These are phyloP conservation scores for Aspergillus carbonarius DNA, from an alignment of 2,329 filamentous ascomycete genomes.

Conservation along the genomic window DNA sequence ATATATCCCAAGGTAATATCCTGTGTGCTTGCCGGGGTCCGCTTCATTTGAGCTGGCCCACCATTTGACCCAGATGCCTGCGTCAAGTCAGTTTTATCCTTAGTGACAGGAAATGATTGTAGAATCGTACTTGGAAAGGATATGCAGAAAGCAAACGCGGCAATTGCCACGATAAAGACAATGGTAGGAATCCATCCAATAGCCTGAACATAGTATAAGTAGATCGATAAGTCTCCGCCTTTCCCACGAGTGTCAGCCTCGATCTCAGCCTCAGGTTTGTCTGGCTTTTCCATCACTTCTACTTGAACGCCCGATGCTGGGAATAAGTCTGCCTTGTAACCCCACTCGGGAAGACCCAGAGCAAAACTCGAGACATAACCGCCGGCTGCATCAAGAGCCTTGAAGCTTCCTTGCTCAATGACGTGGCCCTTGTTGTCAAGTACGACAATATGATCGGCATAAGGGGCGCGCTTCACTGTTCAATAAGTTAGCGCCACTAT, in stretches of 20 bases:
- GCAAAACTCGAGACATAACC: conserved; percentile 45
- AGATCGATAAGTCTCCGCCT: conserved; percentile 46
- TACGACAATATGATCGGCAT: conserved; percentile 44
- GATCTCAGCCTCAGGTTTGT: conserved; percentile 26
- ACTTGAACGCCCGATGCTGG: conserved; percentile 5
- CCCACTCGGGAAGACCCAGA: conserved; percentile 34
- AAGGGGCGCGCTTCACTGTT: conserved; percentile 41
- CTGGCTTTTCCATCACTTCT: conserved; percentile 9
- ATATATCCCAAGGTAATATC: conserved; percentile 42
- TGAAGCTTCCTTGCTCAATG: conserved; percentile 44
- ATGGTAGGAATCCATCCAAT: conserved; percentile 38
- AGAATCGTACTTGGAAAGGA: conserved; percentile 39
- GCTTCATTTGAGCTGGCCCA: conserved; percentile 41
- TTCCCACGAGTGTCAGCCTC: conserved; percentile 31
- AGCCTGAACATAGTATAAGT: conserved; percentile 40
- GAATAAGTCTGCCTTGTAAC: conserved; percentile 21
- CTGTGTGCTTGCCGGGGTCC: conserved; percentile 33
- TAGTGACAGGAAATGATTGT: too few relatives aligned
- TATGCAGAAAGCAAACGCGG: conserved; percentile 41
- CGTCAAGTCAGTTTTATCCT: conserved; percentile 7
- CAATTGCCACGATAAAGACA: conserved; percentile 39
- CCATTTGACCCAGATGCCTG: conserved; percentile 44
- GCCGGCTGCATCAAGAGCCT: conserved; percentile 34
- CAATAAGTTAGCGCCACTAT: neutral
- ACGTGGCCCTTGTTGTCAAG: conserved; percentile 40